Conservation (phyloP, 179 eudicot genomes). For the Camellia oleifera region DNA sequence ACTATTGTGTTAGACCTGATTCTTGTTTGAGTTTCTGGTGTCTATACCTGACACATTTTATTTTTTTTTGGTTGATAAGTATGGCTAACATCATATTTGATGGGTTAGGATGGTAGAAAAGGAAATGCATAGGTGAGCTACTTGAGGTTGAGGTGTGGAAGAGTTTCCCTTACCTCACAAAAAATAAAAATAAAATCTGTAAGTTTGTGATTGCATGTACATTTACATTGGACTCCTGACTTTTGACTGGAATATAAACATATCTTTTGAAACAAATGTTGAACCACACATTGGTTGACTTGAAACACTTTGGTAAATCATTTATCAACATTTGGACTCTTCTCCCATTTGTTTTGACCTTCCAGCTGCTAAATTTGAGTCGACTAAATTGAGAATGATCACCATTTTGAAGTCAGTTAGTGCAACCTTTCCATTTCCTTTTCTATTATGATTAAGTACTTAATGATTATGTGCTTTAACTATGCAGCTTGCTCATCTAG, state of each 20-base stretch:
- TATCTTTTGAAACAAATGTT: background rate
- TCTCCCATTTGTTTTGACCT: background rate
- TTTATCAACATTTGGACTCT: background rate
- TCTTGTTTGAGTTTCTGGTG: too few species aligned
- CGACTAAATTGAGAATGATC: background rate
- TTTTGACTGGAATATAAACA: background rate
- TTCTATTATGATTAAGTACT: background rate
- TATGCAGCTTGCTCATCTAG: slow-evolving; percentile 86
- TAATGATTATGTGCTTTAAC: slow-evolving; percentile 4
- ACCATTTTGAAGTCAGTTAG: background rate
- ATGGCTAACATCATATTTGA: too few species aligned
- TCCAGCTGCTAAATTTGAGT: background rate
- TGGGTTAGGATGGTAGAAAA: too few species aligned
- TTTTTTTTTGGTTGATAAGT: too few species aligned
- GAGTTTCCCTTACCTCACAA: background rate
- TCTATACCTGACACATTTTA: too few species aligned
- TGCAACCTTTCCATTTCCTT: background rate
- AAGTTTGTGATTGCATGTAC: too few species aligned
- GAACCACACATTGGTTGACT: background rate
- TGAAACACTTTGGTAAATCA: background rate
- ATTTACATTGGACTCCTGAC: background rate
- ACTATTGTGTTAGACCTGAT: too few species aligned
- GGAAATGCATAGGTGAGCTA: background rate
- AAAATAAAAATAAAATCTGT: background rate
- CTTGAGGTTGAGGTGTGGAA: background rate